Percentiles rank a stretch among this genome's conserved stretches.
Evolutionary conservation across 1,284 basidiomycete genomes (phyloP).

Genomic region (Pholiota adiposa): DNA sequence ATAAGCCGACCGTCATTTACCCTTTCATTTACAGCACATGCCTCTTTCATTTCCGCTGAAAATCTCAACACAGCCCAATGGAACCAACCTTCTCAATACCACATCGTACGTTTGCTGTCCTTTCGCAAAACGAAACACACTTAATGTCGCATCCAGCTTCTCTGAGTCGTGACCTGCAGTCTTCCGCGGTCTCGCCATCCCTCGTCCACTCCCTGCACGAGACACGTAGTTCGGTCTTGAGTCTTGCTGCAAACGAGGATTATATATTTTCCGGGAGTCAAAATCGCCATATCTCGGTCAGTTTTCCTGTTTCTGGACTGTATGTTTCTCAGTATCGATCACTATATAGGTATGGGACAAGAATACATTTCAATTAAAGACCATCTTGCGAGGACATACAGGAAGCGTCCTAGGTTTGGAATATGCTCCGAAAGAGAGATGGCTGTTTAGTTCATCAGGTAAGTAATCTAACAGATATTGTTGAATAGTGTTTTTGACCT

Average conservation of each 20-base stretch:
- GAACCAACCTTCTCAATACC: slow-evolving; percentile 24
- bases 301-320: slow-evolving; percentile 17
- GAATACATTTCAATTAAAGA: slow-evolving; percentile 66
- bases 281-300: slow-evolving; percentile 76
- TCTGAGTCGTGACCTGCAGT: slow-evolving; percentile 55
- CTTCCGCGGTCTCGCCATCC: slow-evolving; percentile 41
- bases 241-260: slow-evolving; percentile 71
- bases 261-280: slow-evolving; percentile 89
- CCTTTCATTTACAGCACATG: slow-evolving; percentile 3
- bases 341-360: slow-evolving; percentile 80
- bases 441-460: slow-evolving; percentile 89
- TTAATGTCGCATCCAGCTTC: slow-evolving; percentile 49
- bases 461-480: slow-evolving; percentile 21
- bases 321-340: neutral
- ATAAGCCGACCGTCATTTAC: neutral
- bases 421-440: slow-evolving; percentile 74
- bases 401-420: slow-evolving; percentile 86
- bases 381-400: slow-evolving; percentile 83
- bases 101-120: slow-evolving; percentile 32
- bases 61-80: neutral
- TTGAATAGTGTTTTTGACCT: slow-evolving; percentile 4
- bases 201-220: slow-evolving; percentile 75
- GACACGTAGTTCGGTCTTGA: slow-evolving; percentile 71
- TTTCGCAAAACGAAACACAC: slow-evolving; percentile 5
- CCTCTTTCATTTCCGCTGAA: neutral